phyloP scores from a whole-genome alignment of 805 yeast genomes.

The Yarrowia bubula region DNA sequence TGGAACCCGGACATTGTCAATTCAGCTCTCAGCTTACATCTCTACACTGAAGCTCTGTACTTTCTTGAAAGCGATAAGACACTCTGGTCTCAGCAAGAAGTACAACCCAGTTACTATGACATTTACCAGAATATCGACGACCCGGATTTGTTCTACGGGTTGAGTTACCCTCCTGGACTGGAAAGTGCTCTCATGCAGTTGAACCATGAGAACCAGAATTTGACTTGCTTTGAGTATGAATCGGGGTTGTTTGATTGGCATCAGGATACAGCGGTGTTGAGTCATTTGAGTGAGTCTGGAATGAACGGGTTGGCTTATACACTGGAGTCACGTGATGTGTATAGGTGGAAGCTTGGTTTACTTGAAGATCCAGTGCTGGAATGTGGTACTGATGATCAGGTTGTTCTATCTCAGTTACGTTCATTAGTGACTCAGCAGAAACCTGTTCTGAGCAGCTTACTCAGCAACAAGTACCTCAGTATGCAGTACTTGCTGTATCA shows the following conservation, averaged over 20 bases:
- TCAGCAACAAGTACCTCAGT: background rate
- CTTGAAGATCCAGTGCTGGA: conserved; percentile 9
- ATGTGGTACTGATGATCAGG: background rate
- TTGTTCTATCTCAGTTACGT: background rate
- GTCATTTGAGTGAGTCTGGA: background rate
- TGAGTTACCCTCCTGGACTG: background rate
- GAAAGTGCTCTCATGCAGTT: conserved; percentile 1
- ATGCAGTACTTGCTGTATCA: conserved; percentile 6
- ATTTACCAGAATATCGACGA: conserved; percentile 21
- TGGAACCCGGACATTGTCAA: background rate
- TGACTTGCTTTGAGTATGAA: conserved; percentile 13
- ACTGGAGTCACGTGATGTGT: background rate
- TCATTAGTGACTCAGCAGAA: background rate
- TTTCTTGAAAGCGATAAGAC: conserved; percentile 2
- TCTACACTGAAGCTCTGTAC: conserved; percentile 17
- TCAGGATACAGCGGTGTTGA: background rate
- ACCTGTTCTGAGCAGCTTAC: background rate
- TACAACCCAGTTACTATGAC: conserved; percentile 11
- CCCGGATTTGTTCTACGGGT: conserved; percentile 18
- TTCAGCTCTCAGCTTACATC: background rate
- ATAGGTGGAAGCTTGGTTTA: conserved; percentile 5
- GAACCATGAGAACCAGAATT: conserved; percentile 4
- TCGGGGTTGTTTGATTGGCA: conserved; percentile 8
- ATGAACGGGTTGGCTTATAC: conserved; percentile 6
- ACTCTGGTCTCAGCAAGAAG: background rate